Evolutionary conservation across 2,329 filamentous ascomycete species (phyloP).

Genomic region (Aspergillus sergii): DNA sequence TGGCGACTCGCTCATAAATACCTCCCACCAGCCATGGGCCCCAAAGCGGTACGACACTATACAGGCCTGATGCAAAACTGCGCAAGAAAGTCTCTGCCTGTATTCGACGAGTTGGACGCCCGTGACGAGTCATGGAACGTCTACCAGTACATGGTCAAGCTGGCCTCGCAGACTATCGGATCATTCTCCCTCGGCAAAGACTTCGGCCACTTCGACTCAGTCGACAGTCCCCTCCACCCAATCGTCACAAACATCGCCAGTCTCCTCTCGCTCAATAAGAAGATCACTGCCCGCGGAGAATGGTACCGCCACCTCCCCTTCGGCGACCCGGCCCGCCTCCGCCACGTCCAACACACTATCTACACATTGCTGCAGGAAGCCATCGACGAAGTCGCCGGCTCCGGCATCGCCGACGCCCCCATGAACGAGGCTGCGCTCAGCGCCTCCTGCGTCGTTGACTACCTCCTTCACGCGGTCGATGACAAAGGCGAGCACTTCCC

Average conservation of each 20-base stretch:
- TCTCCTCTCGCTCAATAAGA: slow-evolving; percentile 60
- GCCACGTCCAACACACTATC: slow-evolving; percentile 18
- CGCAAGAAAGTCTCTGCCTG: slow-evolving; percentile 51
- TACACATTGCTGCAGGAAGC: slow-evolving; percentile 20
- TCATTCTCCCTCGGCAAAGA: slow-evolving; percentile 45
- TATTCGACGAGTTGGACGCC: slow-evolving; percentile 53
- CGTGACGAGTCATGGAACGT: slow-evolving; percentile 46
- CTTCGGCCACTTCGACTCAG: slow-evolving; percentile 44
- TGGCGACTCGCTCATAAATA: slow-evolving; percentile 59
- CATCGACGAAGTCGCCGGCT: slow-evolving; percentile 14
- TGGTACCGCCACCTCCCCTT: slow-evolving; percentile 62
- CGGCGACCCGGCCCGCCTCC: slow-evolving; percentile 53
- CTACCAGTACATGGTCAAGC: slow-evolving; percentile 52
- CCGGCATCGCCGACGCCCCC: slow-evolving; percentile 6
- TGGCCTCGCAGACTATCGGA: slow-evolving; percentile 45
- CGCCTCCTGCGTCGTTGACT: slow-evolving; percentile 23
- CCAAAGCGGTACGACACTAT: slow-evolving; percentile 63
- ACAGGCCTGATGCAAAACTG: slow-evolving; percentile 59
- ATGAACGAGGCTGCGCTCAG: slow-evolving; percentile 16
- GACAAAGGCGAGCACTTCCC: slow-evolving; percentile 56
- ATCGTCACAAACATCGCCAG: slow-evolving; percentile 55
- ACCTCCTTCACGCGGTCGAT: slow-evolving; percentile 36
- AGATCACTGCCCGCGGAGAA: slow-evolving; percentile 52
- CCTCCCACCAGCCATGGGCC: slow-evolving; percentile 58
- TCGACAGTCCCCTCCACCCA: slow-evolving; percentile 52